phyloP scores from a whole-genome alignment of 2,329 filamentous ascomycete genomes.

The Reticulascus tulasneorum region DNA sequence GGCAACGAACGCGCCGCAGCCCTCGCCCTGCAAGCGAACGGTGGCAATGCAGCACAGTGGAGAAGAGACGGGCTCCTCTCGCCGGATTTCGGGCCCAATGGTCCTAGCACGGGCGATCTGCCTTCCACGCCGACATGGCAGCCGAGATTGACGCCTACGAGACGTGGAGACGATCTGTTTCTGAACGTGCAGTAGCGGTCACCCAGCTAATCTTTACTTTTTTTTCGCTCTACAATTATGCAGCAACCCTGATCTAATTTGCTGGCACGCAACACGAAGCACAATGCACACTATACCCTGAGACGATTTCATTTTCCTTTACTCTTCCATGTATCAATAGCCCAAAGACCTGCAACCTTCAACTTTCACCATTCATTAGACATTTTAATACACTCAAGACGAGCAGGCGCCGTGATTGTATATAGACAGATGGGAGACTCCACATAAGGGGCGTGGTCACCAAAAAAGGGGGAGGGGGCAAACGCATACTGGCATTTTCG shows the following conservation, averaged over 20 bases:
- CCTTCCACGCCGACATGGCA: slow-evolving; percentile 56
- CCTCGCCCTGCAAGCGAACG: slow-evolving; percentile 32
- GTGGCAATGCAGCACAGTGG: slow-evolving; percentile 12
- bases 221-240: slow-evolving; percentile 1
- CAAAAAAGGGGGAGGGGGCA: slow-evolving; percentile 5
- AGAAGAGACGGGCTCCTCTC: slow-evolving; percentile 10
- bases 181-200: slow-evolving; percentile 46
- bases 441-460: slow-evolving; percentile 7
- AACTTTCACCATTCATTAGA: slow-evolving; percentile 4
- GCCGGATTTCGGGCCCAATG: slow-evolving; percentile 1
- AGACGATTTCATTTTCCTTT: slow-evolving; percentile 1
- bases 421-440: neutral
- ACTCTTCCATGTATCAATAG: slow-evolving; percentile 6
- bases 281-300: no score
- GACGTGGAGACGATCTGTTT: slow-evolving; percentile 62
- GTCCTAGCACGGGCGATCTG: slow-evolving; percentile 15
- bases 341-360: no score
- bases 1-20: slow-evolving; percentile 45
- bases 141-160: slow-evolving; percentile 62
- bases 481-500: no score
- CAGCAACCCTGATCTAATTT: slow-evolving; percentile 5
- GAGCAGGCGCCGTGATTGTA: neutral
- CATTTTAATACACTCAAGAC: slow-evolving; percentile 5
- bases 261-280: slow-evolving; percentile 10
- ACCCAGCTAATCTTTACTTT: neutral